Conservation (phyloP, 1,284 basidiomycete species). For the Cutaneotrichosporon sp. region DNA sequence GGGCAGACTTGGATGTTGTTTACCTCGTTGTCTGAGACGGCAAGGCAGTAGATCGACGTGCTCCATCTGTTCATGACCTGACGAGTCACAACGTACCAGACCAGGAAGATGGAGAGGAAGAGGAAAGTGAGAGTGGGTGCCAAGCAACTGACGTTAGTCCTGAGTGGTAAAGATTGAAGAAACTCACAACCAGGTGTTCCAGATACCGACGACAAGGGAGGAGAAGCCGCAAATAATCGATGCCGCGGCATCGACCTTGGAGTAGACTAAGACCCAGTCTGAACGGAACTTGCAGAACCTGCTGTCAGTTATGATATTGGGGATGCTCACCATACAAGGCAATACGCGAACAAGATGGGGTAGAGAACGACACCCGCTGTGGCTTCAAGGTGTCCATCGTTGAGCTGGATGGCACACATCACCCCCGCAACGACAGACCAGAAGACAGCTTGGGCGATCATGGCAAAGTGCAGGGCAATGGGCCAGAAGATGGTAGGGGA, state of each 20-base stretch:
- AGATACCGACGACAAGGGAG: background rate
- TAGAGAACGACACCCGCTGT: background rate
- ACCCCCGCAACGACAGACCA: background rate
- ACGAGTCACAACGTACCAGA: background rate
- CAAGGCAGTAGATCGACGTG: background rate
- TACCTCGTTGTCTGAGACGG: background rate
- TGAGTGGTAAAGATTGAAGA: background rate
- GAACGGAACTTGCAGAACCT: background rate
- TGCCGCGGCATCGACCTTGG: background rate
- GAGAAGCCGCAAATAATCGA: background rate
- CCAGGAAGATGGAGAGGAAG: background rate
- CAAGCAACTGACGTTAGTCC: background rate
- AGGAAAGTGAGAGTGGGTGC: background rate
- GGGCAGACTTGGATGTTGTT: background rate
- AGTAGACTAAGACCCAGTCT: background rate
- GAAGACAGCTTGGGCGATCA: background rate
- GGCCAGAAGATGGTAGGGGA: background rate
- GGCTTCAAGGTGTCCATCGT: background rate
- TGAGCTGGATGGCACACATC: background rate
- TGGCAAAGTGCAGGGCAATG: background rate
- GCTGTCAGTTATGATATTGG: background rate
- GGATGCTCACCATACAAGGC: background rate
- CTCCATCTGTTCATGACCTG: background rate
- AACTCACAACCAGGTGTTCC: background rate
- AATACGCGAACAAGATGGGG: background rate